Percentiles rank a stretch among this genome's conserved stretches.
phyloP scores from a whole-genome alignment of 2,329 filamentous ascomycete species.

The Ceratocystis huliohia region DNA sequence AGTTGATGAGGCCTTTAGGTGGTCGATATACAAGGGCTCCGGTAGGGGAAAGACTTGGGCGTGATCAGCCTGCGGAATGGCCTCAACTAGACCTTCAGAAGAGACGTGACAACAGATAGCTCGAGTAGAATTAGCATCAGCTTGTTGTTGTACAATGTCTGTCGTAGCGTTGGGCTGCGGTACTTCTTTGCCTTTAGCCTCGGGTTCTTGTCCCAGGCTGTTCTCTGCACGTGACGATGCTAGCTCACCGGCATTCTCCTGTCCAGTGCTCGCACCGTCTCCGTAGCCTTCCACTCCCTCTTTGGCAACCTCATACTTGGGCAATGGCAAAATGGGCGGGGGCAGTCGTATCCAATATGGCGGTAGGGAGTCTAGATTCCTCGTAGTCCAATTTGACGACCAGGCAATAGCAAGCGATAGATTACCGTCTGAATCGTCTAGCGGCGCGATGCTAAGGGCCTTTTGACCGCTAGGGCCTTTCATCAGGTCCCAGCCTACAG shows the following conservation, averaged over 20 bases:
- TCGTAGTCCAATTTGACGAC: slow-evolving; percentile 41
- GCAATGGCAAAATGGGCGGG: slow-evolving; percentile 24
- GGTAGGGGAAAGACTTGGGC: slow-evolving; percentile 25
- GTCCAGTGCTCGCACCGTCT: slow-evolving; percentile 4
- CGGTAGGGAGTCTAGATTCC: slow-evolving; percentile 40
- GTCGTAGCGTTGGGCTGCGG: slow-evolving; percentile 22
- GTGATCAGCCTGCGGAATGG: slow-evolving; percentile 31
- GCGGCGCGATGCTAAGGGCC: slow-evolving; percentile 40
- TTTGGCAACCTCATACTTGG: slow-evolving; percentile 18
- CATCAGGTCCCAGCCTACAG: slow-evolving; percentile 45
- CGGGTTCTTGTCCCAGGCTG: background rate
- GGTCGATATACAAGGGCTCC: slow-evolving; percentile 36
- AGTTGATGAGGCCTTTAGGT: slow-evolving; percentile 31
- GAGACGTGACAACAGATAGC: slow-evolving; percentile 40
- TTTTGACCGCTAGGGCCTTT: slow-evolving; percentile 39
- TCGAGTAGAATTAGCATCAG: slow-evolving; percentile 23
- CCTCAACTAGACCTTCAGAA: slow-evolving; percentile 35
- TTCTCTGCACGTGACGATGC: background rate
- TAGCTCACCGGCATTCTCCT: background rate
- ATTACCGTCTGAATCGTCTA: slow-evolving; percentile 49
- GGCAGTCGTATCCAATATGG: slow-evolving; percentile 46
- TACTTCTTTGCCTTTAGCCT: background rate
- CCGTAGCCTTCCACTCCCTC: slow-evolving; percentile 4
- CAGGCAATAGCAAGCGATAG: slow-evolving; percentile 46
- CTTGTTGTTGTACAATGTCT: slow-evolving; percentile 30